Evolutionary conservation across 306 rosid genomes (phyloP), one percentile per base, ranked within the genome.

Genomic region (Potentilla sterilis): DNA sequence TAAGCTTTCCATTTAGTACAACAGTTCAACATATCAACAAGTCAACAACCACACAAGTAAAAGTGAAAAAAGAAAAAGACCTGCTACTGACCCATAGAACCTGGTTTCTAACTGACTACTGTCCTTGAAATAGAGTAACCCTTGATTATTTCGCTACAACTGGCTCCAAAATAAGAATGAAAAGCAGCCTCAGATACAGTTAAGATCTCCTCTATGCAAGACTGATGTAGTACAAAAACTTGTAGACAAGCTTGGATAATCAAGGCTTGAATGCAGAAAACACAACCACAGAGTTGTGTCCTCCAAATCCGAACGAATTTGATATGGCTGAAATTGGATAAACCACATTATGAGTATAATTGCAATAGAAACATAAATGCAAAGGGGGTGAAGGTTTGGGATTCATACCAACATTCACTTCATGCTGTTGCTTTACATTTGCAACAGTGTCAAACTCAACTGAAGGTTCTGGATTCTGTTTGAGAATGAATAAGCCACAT

Each of bases 261-360:
- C 97, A 95, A 52, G 97, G 97, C 85, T 79, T 89, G 90, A 92
- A 92, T 1, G 94, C 94, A 49, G 99, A 89, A 75, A 96, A 96
- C 58, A 90, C 94, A 55, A 90, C 99, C 1, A 92, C 99, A 15
- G 99, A 96, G 82, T 96, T 96, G 81, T 96, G 99, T 78, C 99
- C 98, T 42, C 99, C 98, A 49, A 96, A 92, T 81, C 98, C 99
- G 22, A 96, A 96, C 42, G 99, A 96, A 84, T 90, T 96, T 48
- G 99, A 92, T 75, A 96, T 92, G 51, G 89, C 98, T 96, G 92
- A n/a, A 76, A 80, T 35, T 14, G 52, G 6, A 71, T 21, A n/a
- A 71, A 42, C 6, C 22, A 19, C 24, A 4, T 48, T 9, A 28
- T 76, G 54, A 81, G 52, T 46, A 49, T 72, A 71, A 70, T 57